These are phyloP conservation scores for Tulasnella sp. DNA, from an alignment of 768 basidiomycete genomes.

Conservation along the genomic window DNA sequence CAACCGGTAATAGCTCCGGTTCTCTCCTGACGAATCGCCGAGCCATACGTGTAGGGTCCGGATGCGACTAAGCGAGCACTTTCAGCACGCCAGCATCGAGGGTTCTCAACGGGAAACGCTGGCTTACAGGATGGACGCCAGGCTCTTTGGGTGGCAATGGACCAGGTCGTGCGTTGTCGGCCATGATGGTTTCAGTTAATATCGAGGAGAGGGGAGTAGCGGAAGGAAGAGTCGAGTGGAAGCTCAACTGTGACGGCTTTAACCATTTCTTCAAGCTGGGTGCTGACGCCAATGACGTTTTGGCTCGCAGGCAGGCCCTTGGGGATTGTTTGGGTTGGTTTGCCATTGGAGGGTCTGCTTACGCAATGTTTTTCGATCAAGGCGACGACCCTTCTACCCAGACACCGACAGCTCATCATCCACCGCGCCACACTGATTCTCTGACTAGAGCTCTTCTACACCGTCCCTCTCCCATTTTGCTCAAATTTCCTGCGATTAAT, in stretches of 20 bases:
- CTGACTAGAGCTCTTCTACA: background rate
- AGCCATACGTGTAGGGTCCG: background rate
- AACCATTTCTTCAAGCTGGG: background rate
- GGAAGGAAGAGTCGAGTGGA: background rate
- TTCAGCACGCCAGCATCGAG: background rate
- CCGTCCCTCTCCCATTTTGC: too few species aligned
- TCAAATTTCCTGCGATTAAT: background rate
- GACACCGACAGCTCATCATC: background rate
- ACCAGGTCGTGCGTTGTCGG: conserved; percentile 1
- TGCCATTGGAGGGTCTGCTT: background rate
- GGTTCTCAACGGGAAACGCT: background rate
- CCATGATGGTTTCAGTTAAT: background rate
- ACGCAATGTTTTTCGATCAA: background rate
- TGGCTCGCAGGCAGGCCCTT: background rate
- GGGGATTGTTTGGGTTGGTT: background rate
- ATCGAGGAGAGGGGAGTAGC: background rate
- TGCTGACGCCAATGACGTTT: background rate
- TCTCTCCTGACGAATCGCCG: background rate
- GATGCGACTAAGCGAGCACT: background rate
- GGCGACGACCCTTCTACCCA: background rate
- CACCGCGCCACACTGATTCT: background rate
- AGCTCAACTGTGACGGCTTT: background rate
- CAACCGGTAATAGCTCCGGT: background rate
- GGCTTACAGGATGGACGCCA: background rate
- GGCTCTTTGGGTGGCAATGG: conserved; percentile 5